Percentiles rank a stretch among this genome's conserved stretches.
Conservation (phyloP, 129 eudicot species). For the Helichrysum umbraculigerum region DNA sequence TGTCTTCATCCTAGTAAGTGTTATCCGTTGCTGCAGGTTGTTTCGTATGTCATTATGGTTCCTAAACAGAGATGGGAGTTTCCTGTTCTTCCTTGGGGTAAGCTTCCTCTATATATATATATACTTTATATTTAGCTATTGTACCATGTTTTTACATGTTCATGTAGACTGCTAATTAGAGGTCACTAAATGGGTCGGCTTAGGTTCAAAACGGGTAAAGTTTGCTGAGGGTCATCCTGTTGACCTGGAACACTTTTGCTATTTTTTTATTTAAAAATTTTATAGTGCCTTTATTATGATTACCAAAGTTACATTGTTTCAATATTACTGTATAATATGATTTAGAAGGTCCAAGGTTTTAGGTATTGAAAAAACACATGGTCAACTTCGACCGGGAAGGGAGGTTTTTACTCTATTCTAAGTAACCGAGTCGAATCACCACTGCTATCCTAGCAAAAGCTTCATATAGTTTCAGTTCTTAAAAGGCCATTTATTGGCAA, state of each 20-base stretch:
- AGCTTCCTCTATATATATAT: constrained; percentile 29
- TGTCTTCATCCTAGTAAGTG: constrained; percentile 20
- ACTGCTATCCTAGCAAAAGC: neutral
- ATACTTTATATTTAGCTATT: constrained; percentile 6
- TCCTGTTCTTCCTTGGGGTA: constrained; percentile 89
- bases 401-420: neutral
- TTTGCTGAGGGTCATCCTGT: neutral
- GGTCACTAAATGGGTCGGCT: neutral
- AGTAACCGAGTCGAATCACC: neutral
- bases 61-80: constrained; percentile 76
- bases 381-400: neutral
- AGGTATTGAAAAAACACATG: neutral
- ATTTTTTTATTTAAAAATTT: too few species aligned
- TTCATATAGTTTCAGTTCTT: neutral
- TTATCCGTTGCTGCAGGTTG: constrained; percentile 44
- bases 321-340: neutral
- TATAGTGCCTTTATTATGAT: neutral
- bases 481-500: neutral
- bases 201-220: neutral
- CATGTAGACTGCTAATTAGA: neutral
- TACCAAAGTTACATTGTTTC: neutral
- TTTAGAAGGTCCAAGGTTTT: neutral
- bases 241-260: neutral
- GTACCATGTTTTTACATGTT: constrained; percentile 15
- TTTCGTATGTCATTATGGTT: constrained; percentile 62